Evolutionary conservation across 305 asterid genomes (phyloP), one percentile per base, ranked within the genome.

Genomic region (Fraxinus sp.): DNA sequence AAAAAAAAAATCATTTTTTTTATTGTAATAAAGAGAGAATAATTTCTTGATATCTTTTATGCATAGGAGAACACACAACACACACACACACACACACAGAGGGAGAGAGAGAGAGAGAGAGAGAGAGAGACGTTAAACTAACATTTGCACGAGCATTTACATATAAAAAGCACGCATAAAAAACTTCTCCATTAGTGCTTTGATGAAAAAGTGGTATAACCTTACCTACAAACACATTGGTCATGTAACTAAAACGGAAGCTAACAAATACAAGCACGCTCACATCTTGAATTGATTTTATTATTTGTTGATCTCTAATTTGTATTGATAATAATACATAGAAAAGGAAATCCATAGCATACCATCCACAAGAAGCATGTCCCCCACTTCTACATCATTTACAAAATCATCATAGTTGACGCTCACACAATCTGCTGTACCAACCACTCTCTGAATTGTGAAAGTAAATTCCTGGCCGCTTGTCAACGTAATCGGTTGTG

Each of bases 341-440:
- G 39, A 26, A 68, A 28, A 43, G 52, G 74, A 24, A 66, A 11
- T 57, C 68, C 28, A 32, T 22, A 46, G 20, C 82, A 64, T 90
- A 96, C 99, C 98, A 93, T 94, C 98, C 85, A 96, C 98, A 36
- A 96, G 98, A 86, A 96, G 96, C 96, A 91, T 92, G 89, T 96
- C 99, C 49, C 98, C 98, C 57, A 24, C 92, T 89, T 93, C 99
- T 13, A 96, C 98, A 24, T 96, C 99, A 88, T 93, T 95, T 80
- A 96, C 97, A 84, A 96, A 96, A 92, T 96, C 99, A 84, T 96
- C 99, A 83, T 96, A 96, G 89, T 94, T 96, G 83, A 96, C 99
- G 82, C 99, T 95, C 84, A 94, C 99, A 71, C 92, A 89, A 68
- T 93, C 97, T 79, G 92, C 88, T 72, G 97, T 90, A 84, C 98